These are phyloP conservation scores for Metschnikowia orientalis DNA, from an alignment of 805 yeast species.

Conservation along the genomic window DNA sequence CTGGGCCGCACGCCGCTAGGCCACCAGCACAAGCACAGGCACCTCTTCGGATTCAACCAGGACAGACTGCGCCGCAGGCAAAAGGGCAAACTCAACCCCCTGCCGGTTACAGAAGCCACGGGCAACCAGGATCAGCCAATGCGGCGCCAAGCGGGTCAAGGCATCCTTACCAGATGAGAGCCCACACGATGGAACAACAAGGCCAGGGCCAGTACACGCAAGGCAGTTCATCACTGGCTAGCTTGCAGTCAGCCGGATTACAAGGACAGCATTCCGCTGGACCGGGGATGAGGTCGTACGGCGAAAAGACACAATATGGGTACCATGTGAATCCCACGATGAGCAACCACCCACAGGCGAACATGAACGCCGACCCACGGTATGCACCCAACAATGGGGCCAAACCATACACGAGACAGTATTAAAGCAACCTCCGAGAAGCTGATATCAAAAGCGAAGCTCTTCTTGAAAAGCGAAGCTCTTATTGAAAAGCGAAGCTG, in stretches of 20 bases:
- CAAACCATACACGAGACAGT: slow-evolving; percentile 7
- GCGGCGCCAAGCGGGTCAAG: background rate
- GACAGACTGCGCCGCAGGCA: background rate
- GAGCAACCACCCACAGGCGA: slow-evolving; percentile 1
- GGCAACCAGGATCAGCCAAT: too few relatives aligned
- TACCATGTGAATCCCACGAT: slow-evolving; percentile 2
- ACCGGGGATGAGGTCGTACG: slow-evolving; percentile 5
- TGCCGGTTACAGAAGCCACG: slow-evolving; percentile 5
- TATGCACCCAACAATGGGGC: slow-evolving; percentile 1
- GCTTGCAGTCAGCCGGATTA: too few relatives aligned
- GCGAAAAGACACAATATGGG: slow-evolving; percentile 2
- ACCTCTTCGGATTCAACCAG: background rate
- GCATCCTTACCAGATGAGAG: slow-evolving; percentile 8
- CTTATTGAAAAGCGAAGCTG: too few relatives aligned
- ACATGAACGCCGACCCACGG: background rate
- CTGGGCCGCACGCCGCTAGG: background rate
- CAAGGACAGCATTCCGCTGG: too few relatives aligned
- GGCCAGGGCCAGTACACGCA: too few relatives aligned
- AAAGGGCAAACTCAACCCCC: slow-evolving; percentile 2
- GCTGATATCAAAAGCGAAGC: too few relatives aligned
- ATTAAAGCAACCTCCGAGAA: too few relatives aligned
- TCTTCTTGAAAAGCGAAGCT: too few relatives aligned
- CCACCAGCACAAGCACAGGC: background rate
- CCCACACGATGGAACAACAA: slow-evolving; percentile 4
- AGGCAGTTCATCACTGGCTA: too few relatives aligned